Conservation (phyloP, 78 protist genomes). For the Paulinella micropora region DNA sequence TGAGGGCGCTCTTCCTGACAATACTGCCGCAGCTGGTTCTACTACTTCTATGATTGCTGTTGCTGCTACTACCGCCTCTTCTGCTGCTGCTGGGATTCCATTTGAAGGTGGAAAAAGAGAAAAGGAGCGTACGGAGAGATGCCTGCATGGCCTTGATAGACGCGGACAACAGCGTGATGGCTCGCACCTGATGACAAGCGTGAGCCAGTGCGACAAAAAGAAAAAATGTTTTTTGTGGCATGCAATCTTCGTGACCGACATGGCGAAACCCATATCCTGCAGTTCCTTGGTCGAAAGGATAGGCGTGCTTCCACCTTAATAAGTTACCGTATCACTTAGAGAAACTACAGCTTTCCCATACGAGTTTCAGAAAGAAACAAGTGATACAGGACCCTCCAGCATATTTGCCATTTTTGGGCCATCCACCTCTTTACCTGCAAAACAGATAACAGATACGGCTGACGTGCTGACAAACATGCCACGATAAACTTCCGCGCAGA, state of each 20-base stretch:
- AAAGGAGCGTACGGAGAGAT: too few species aligned
- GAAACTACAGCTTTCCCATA: background rate
- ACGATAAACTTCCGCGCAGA: background rate
- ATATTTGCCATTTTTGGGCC: background rate
- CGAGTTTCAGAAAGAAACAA: background rate
- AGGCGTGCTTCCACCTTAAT: background rate
- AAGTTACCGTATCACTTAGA: background rate
- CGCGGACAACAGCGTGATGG: too few species aligned
- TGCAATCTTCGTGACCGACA: slow-evolving; percentile 1
- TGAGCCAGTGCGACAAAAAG: background rate
- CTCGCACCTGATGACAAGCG: too few species aligned
- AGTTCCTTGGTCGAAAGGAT: background rate
- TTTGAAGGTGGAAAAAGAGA: too few species aligned
- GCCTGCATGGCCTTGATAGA: too few species aligned
- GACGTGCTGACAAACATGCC: background rate
- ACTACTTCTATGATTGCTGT: too few species aligned
- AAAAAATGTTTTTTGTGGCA: background rate
- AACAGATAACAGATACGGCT: background rate
- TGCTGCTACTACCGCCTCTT: too few species aligned
- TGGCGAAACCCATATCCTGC: background rate
- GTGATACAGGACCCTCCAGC: background rate
- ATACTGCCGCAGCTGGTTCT: too few species aligned
- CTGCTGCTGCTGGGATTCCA: too few species aligned
- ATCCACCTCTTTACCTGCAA: too few species aligned
- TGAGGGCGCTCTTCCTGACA: too few species aligned